Evolutionary conservation across 176 grass and related monocot species (phyloP), one percentile per base, ranked within the genome.

Genomic region (Aegilops sharonensis): DNA sequence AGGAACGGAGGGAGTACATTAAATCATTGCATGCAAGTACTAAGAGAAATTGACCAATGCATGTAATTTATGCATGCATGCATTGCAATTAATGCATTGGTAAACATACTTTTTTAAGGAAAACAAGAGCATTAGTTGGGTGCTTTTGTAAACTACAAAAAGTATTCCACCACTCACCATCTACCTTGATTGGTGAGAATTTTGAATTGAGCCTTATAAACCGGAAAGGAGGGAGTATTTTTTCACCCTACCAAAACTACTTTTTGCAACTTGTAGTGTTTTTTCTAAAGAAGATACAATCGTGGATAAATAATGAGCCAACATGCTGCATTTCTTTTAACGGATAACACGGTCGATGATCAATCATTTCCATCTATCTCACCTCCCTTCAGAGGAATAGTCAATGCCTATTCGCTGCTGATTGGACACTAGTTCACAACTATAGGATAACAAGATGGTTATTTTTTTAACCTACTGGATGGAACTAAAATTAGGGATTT

Each of bases 351-450:
- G 25, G 56, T 78, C 30, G 74, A 64, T 9, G 54, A 66, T 78
- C 85, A 87, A 23, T 61, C 36, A 83, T 57, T 83, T 20, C 75
- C 23, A n/a, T 79, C 67, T 15, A 75, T 75, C 72, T 17, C 27
- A 8, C 23, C 9, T 60, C 17, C 62, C 77, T 39, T 86, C 61
- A 31, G 12, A 11, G 12, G 30, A 78, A 63, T 75, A 64, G 37
- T 57, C 47, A 84, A 67, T 68, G 36, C 14, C 21, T 30, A 18
- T 39, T 68, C 75, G 59, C 47, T 47, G 52, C 29, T 68, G 24
- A 48, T 48, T 75, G 43, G 72, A 30, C 78, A 47, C 59, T 31
- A 77, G 60, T 62, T 75, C 66, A 30, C 35, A 36, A 36, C 37
- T 73, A 43, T 24, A 35, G 80, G 61, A 62, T 52, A 84, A 68